Evolutionary conservation across 345 rosid genomes (phyloP).

Genomic region (Populus nigra): DNA sequence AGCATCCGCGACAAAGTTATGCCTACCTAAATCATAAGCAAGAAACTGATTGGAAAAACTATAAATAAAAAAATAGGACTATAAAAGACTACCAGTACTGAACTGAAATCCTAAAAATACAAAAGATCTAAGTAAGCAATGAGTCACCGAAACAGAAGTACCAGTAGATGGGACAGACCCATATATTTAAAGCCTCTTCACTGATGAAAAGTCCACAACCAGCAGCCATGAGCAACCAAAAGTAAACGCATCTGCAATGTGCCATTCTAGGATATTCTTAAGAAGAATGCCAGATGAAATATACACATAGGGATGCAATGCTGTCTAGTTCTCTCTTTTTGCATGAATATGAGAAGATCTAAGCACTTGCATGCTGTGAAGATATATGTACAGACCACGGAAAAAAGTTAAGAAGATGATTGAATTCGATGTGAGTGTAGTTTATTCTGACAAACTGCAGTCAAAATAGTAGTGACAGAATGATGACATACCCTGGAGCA

Average conservation of each 20-base stretch:
- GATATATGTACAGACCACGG: too few species aligned
- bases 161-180: conserved; percentile 78
- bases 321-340: not conserved
- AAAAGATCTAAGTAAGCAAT: not conserved
- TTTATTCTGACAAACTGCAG: not conserved
- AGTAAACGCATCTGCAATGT: conserved; percentile 77
- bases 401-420: not conserved
- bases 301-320: not conserved
- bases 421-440: not conserved
- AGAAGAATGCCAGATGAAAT: conserved; percentile 5
- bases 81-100: not conserved
- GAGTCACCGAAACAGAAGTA: conserved; percentile 55
- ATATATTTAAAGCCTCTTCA: conserved; percentile 88
- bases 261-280: conserved; percentile 9
- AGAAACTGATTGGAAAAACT: not conserved
- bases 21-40: conserved; percentile 53
- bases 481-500: conserved; percentile 65
- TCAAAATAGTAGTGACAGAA: not conserved
- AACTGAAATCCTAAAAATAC: not conserved
- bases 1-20: conserved; percentile 71
- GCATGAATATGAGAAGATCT: not conserved
- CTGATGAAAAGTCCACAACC: conserved; percentile 83
- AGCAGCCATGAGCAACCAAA: conserved; percentile 95
- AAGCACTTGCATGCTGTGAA: too few species aligned
- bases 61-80: not conserved